Conservation (phyloP, 208 protist species). For the Angomonas deanei region DNA sequence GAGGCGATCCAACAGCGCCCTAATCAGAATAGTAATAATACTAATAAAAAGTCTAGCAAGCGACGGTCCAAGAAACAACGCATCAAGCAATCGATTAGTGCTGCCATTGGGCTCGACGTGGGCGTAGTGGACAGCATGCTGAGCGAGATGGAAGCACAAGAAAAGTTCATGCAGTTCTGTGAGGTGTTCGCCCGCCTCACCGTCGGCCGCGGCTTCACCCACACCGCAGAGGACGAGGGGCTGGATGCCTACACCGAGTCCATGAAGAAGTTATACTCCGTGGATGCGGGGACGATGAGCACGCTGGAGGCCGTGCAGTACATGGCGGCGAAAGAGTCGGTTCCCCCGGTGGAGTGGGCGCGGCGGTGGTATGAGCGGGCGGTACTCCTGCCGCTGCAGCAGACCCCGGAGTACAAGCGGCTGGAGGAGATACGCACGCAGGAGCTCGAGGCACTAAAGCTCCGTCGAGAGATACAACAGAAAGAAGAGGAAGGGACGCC, state of each 20-base stretch:
- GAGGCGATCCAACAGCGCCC: slow-evolving; percentile 11
- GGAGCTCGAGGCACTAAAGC: slow-evolving; percentile 25
- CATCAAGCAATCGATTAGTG: slow-evolving; percentile 45
- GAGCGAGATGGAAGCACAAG: slow-evolving; percentile 60
- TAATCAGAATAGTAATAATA: neutral
- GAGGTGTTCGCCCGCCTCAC: slow-evolving; percentile 83
- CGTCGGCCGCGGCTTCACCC: slow-evolving; percentile 48
- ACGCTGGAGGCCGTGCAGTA: slow-evolving; percentile 85
- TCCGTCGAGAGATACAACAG: slow-evolving; percentile 18
- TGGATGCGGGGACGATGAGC: slow-evolving; percentile 49
- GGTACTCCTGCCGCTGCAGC: slow-evolving; percentile 62
- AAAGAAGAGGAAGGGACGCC: neutral
- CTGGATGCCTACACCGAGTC: slow-evolving; percentile 74
- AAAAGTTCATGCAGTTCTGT: slow-evolving; percentile 80
- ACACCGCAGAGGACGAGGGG: slow-evolving; percentile 48
- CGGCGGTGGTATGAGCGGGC: slow-evolving; percentile 81
- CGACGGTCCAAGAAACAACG: neutral
- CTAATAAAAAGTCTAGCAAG: neutral
- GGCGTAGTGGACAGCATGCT: slow-evolving; percentile 57
- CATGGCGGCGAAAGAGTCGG: slow-evolving; percentile 64
- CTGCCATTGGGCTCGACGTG: slow-evolving; percentile 60
- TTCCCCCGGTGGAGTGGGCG: slow-evolving; percentile 75
- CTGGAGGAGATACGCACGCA: slow-evolving; percentile 47
- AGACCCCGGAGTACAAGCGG: slow-evolving; percentile 63
- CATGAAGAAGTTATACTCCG: slow-evolving; percentile 61